Percentiles rank a stretch among this genome's conserved stretches.
These are phyloP conservation scores for Acacia pycnantha DNA, from an alignment of 331 rosid genomes.

Conservation along the genomic window DNA sequence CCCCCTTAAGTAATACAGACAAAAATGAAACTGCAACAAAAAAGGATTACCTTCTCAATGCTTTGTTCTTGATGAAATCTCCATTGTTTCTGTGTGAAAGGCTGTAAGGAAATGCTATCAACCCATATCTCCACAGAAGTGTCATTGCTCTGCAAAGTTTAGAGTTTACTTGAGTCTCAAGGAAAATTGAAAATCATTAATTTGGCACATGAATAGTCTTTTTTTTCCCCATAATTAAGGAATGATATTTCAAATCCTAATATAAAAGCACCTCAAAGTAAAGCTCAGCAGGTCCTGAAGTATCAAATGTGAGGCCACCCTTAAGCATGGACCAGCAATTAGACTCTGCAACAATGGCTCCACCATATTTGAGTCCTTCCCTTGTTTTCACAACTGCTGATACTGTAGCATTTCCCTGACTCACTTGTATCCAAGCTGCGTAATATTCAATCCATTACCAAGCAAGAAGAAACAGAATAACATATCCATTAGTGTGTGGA, in stretches of 20 bases:
- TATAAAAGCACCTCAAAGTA: not conserved
- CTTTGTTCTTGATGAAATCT: not conserved
- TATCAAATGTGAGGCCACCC: conserved; percentile 2
- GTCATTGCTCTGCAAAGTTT: not conserved
- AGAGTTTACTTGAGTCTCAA: not conserved
- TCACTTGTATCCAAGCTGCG: conserved; percentile 16
- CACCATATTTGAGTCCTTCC: not conserved
- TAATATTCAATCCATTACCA: not conserved
- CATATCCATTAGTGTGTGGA: not conserved
- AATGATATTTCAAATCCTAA: not conserved
- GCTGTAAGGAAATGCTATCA: not conserved
- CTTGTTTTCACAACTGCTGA: not conserved
- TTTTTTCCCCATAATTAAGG: not conserved
- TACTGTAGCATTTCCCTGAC: not conserved
- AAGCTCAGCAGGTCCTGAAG: not conserved
- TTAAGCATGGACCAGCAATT: conserved; percentile 14
- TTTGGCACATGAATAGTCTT: not conserved
- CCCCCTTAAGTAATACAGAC: not conserved
- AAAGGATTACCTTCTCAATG: not conserved
- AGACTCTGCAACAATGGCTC: not conserved
- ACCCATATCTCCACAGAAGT: conserved; percentile 15
- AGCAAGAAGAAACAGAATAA: not conserved
- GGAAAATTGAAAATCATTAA: not conserved
- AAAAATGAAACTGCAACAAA: not conserved
- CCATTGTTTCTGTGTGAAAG: conserved; percentile 1